Base-by-base conservation (phyloP, 176 grass and related monocot species). In the Raddia guianensis region DNA sequence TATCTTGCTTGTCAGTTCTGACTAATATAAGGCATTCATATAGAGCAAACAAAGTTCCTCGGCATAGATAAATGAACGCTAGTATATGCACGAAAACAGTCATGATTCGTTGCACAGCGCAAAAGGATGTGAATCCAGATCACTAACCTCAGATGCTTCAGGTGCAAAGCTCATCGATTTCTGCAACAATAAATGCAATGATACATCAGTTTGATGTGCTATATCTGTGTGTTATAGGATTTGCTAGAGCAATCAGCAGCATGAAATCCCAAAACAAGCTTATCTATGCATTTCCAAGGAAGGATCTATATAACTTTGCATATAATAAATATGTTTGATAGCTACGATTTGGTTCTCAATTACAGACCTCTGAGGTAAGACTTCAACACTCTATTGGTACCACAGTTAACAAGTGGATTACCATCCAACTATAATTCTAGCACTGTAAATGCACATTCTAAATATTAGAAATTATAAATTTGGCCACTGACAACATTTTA, bases 131-230 rank as follows among this genome's bases (percentile, higher is more conserved):
- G 44, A 82, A 89, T 66, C 12, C 8, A 77, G 68, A 91, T 77
- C 44, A 75, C 87, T 85, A 80, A 95, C 93, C 90, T 92, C 82
- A 66, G 93, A 87, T 47, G 10, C 75, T 63, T 92, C 77, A 85
- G 93, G 40, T 0, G 71, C 90, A 80, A 89, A 89, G 70, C 75
- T 84, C 83, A 91, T 89, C 12, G 84, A 91, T 92, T 88, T 90
- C 92, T 91, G 92, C 78, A 83, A 78, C 55, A 86, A 59, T n/a
- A 88, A 80, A 52, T 18, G 19, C 48, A 80, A 66, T 20, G 40
- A 15, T 77, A 66, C 53, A 19, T 77, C 53, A 80, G 60, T 65
- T 63, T 63, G 70, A 57, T 74, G 52, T 6, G 67, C 42, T 12
- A 76, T 15, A 82, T 44, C 35, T 57, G 27, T 8, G 6, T 66